Conservation (phyloP, 2,329 filamentous ascomycete genomes). For the Bipolaris oryzae region DNA sequence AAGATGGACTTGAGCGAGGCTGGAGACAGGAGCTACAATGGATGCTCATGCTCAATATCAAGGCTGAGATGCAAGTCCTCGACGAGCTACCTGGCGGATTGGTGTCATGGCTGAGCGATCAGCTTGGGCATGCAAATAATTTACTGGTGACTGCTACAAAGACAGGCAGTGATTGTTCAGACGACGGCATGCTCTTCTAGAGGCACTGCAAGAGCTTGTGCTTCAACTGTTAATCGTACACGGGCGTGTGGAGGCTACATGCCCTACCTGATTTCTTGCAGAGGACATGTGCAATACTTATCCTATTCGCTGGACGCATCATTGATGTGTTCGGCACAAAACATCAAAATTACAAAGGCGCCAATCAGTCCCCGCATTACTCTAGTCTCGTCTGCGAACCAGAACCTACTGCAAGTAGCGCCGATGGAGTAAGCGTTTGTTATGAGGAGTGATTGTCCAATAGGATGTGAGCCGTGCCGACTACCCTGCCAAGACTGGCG, state of each 20-base stretch:
- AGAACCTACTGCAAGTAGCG: neutral
- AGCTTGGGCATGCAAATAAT: conserved; percentile 24
- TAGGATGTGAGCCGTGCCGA: conserved; percentile 18
- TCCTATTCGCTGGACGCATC: neutral
- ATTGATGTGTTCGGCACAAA: neutral
- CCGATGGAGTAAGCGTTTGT: conserved; percentile 19
- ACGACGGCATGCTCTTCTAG: conserved; percentile 39
- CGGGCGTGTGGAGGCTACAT: neutral
- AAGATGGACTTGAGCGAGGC: conserved; percentile 45
- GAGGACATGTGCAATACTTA: neutral
- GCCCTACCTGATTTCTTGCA: conserved; percentile 3
- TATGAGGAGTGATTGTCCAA: conserved; percentile 23
- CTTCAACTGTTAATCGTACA: neutral
- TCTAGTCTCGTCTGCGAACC: neutral
- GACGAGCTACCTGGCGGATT: conserved; percentile 52
- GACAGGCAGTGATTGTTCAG: conserved; percentile 16
- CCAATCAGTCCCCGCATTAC: neutral
- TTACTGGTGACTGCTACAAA: neutral
- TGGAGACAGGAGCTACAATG: conserved; percentile 66
- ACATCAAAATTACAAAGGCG: neutral
- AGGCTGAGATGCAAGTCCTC: conserved; percentile 77
- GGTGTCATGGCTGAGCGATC: conserved; percentile 36
- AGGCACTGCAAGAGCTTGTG: neutral
- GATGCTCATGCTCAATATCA: conserved; percentile 76
- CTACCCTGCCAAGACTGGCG: conserved; percentile 26